These are phyloP conservation scores for Zymoseptoria tritici DNA, from an alignment of 2,329 filamentous ascomycete species.

Conservation along the genomic window DNA sequence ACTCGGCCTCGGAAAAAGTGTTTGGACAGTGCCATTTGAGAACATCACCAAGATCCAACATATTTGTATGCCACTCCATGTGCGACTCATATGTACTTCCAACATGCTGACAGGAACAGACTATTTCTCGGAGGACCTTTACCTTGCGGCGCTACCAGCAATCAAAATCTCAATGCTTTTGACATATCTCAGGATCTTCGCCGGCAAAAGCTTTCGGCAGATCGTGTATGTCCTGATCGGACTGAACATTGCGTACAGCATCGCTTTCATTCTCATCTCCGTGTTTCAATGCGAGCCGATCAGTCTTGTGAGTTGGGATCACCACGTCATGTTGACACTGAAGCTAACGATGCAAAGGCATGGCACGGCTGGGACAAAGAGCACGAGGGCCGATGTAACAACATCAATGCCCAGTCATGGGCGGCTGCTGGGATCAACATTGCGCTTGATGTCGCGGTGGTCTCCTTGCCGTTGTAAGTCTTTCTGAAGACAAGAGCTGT, in stretches of 20 bases:
- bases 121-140: constrained; percentile 12
- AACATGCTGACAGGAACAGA: constrained; percentile 1
- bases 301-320: constrained; percentile 3
- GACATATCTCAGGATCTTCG: constrained; percentile 15
- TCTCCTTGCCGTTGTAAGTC: constrained; percentile 9
- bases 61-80: not conserved
- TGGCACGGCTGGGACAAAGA: constrained; percentile 11
- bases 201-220: constrained; percentile 6
- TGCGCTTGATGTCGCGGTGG: constrained; percentile 11
- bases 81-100: not conserved
- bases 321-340: not conserved
- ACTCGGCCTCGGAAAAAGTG: not conserved
- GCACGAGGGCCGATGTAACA: constrained; percentile 10
- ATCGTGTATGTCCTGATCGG: constrained; percentile 9
- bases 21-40: constrained; percentile 15
- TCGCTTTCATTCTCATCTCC: constrained; percentile 11
- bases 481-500: not conserved
- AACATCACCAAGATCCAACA: constrained; percentile 8
- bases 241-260: constrained; percentile 12
- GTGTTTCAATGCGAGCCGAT: constrained; percentile 13
- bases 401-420: constrained; percentile 15
- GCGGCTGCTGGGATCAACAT: constrained; percentile 14
- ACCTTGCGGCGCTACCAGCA: constrained; percentile 7
- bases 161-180: constrained; percentile 15
- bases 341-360: constrained; percentile 6